These are phyloP conservation scores for Thuja plicata DNA, from an alignment of 83 land plant genomes.

Conservation along the genomic window DNA sequence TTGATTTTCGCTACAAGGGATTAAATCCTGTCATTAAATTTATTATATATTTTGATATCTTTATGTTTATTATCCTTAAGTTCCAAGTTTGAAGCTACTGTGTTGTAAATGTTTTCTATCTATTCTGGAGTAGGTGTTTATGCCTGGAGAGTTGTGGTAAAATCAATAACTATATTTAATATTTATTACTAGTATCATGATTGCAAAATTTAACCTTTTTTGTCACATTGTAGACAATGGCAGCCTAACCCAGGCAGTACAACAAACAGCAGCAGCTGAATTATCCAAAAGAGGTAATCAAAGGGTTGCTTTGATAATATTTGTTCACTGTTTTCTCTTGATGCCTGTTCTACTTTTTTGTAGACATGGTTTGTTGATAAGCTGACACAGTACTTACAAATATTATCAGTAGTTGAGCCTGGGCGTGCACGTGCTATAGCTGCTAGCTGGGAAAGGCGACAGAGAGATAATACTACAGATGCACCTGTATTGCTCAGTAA, in stretches of 20 bases:
- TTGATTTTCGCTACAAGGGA: neutral
- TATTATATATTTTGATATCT: neutral
- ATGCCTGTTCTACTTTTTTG: neutral
- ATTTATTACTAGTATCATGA: neutral
- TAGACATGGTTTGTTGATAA: neutral
- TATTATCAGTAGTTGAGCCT: neutral
- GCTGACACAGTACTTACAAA: neutral
- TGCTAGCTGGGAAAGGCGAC: conserved; percentile 64
- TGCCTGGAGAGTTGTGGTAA: neutral
- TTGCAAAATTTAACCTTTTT: conserved; percentile 3
- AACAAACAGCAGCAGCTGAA: neutral
- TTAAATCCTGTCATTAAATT: neutral
- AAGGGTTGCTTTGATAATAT: neutral
- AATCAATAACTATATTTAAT: neutral
- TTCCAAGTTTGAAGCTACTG: neutral
- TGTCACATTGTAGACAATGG: neutral
- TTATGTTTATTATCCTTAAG: neutral
- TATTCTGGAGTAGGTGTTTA: neutral
- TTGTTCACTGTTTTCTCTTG: neutral
- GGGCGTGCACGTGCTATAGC: conserved; percentile 54
- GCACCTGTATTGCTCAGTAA: conserved; percentile 20
- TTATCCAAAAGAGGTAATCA: conserved; percentile 8
- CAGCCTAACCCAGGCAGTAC: neutral
- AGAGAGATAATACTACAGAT: conserved; percentile 33
- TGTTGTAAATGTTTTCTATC: neutral